Percentiles rank a stretch among this genome's conserved stretches.
phyloP scores from a whole-genome alignment of 208 protist species.

The Tritrichomonas musculus region DNA sequence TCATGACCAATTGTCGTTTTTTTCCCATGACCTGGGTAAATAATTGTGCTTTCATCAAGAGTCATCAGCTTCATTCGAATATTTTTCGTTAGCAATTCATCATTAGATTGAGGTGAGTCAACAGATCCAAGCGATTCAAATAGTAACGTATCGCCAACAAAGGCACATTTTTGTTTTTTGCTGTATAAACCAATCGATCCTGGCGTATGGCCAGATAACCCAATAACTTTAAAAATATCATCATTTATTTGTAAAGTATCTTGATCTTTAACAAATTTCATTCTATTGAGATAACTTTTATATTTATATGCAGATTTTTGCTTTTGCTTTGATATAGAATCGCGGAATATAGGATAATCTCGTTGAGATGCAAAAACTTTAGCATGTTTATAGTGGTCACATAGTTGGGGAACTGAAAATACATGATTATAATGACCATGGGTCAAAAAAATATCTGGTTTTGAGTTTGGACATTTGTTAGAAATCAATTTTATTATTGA shows the following conservation, averaged over 20 bases:
- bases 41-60: not conserved
- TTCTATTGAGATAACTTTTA: not conserved
- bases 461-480: not conserved
- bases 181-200: not conserved
- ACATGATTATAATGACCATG: slow-evolving; percentile 4
- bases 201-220: not conserved
- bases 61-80: not conserved
- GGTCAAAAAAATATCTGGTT: not conserved
- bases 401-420: not conserved
- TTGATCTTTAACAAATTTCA: not conserved
- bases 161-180: not conserved
- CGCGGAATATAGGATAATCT: not conserved
- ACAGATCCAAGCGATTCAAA: not conserved
- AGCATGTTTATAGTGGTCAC: not conserved
- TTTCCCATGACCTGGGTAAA: not conserved
- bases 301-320: no score
- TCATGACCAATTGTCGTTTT: not conserved
- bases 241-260: not conserved
- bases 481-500: not conserved
- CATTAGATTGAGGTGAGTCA: not conserved
- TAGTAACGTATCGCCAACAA: not conserved
- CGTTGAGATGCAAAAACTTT: not conserved
- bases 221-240: not conserved
- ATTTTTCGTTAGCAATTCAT: not conserved
- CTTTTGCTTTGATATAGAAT: not conserved